Evolutionary conservation across 2,329 filamentous ascomycete genomes (phyloP).

Genomic region (Ophioceras dolichostomum): DNA sequence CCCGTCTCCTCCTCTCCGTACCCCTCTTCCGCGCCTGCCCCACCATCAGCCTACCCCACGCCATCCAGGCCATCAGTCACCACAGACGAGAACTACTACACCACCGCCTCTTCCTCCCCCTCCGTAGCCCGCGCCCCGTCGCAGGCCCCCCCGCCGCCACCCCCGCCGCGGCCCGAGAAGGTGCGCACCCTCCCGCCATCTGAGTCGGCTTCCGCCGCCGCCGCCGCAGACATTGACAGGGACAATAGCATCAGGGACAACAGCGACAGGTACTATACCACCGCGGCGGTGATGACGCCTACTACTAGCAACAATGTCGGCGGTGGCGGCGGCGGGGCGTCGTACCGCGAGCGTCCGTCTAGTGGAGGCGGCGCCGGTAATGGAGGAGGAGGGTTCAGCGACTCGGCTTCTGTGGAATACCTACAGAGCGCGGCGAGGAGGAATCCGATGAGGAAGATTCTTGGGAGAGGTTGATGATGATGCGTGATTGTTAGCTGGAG

Average conservation of each 20-base stretch:
- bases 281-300: not conserved
- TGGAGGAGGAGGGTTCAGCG: no score
- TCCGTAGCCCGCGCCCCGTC: conserved; percentile 6
- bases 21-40: not conserved
- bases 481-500: no score
- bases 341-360: conserved; percentile 2
- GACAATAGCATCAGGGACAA: not conserved
- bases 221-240: no score
- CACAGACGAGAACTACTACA: conserved; percentile 10
- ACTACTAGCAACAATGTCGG: not conserved
- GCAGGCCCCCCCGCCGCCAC: conserved; percentile 14
- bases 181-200: conserved; percentile 10
- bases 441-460: conserved; percentile 8
- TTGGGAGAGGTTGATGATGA: conserved; percentile 4
- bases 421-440: conserved; percentile 1
- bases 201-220: conserved; percentile 4
- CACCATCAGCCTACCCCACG: not conserved
- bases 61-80: not conserved
- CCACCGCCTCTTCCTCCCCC: conserved; percentile 4
- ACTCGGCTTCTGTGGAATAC: conserved; percentile 3
- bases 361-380: no score
- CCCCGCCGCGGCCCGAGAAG: conserved; percentile 21
- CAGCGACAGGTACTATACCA: not conserved
- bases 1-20: not conserved
- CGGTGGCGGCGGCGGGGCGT: not conserved